phyloP scores from a whole-genome alignment of 192 early-diverging fungal species.

The Coemansia sp. region DNA sequence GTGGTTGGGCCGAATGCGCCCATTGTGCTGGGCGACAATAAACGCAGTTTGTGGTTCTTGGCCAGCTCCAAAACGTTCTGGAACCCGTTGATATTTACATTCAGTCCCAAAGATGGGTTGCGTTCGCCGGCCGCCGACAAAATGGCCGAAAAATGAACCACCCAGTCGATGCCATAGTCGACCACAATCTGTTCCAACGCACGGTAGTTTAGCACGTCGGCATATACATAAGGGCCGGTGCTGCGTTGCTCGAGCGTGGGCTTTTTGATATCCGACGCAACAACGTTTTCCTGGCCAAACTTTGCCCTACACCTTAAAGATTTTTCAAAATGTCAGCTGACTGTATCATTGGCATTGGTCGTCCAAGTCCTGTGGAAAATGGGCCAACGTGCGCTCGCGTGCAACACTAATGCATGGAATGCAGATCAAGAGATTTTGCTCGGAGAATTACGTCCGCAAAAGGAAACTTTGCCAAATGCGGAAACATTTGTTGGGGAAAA shows the following conservation, averaged over 20 bases:
- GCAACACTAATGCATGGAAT: too few species aligned
- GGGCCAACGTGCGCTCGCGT: too few species aligned
- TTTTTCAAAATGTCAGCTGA: too few species aligned
- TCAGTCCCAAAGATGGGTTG: conserved; percentile 59
- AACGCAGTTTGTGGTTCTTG: conserved; percentile 58
- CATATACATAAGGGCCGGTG: conserved; percentile 64
- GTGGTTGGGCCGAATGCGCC: conserved; percentile 70
- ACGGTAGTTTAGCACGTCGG: conserved; percentile 65
- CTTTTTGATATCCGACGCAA: conserved; percentile 67
- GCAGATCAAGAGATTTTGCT: not conserved
- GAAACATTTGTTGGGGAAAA: not conserved
- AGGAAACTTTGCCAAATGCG: not conserved
- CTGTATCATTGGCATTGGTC: too few species aligned
- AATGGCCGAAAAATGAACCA: conserved; percentile 68
- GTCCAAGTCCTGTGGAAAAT: too few species aligned
- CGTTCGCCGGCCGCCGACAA: conserved; percentile 69
- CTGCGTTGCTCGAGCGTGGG: conserved; percentile 54
- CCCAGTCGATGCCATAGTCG: conserved; percentile 65
- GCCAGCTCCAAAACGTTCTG: conserved; percentile 66
- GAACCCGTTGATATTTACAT: conserved; percentile 67
- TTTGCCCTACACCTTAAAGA: conserved; percentile 29
- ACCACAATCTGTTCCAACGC: conserved; percentile 65
- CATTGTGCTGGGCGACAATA: conserved; percentile 66
- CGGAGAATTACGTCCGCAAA: conserved; percentile 9
- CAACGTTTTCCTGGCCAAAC: conserved; percentile 64